phyloP scores from a whole-genome alignment of 106 monocot species.

The Gastrodia elata region DNA sequence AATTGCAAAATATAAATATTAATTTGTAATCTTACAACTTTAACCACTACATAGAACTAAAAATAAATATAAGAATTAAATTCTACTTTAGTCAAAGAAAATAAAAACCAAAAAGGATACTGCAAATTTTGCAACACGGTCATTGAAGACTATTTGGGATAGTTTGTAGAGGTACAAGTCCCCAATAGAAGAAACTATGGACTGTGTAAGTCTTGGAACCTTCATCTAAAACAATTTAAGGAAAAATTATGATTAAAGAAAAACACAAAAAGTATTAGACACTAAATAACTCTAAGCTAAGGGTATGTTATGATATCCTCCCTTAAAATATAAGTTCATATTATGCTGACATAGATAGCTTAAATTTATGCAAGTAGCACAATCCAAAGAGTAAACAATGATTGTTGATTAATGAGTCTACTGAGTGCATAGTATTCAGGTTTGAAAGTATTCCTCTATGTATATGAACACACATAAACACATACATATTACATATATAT shows the following conservation, averaged over 20 bases:
- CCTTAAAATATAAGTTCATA: neutral
- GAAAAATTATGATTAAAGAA: neutral
- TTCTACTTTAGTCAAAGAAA: too few species aligned
- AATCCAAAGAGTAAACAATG: neutral
- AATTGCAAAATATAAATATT: too few species aligned
- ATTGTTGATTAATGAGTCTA: neutral
- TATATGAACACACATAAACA: too few species aligned
- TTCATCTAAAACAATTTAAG: conserved; percentile 33
- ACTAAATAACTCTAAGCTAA: neutral
- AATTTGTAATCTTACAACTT: too few species aligned
- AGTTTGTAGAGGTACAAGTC: conserved; percentile 87
- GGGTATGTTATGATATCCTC: neutral
- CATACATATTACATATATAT: too few species aligned
- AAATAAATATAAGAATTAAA: too few species aligned
- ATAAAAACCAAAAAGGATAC: conserved; percentile 54
- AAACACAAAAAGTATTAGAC: too few species aligned
- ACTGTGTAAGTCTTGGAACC: conserved; percentile 70
- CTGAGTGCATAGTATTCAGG: neutral
- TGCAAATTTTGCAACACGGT: conserved; percentile 69
- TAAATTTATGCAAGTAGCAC: neutral
- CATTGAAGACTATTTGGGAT: conserved; percentile 49
- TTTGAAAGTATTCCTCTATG: too few species aligned
- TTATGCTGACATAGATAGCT: neutral
- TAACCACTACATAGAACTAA: too few species aligned
- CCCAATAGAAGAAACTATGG: conserved; percentile 78